Percentiles rank a stretch among this genome's conserved stretches.
Conservation (phyloP, 2,329 filamentous ascomycete genomes). For the Paraphoma chrysanthemicola region DNA sequence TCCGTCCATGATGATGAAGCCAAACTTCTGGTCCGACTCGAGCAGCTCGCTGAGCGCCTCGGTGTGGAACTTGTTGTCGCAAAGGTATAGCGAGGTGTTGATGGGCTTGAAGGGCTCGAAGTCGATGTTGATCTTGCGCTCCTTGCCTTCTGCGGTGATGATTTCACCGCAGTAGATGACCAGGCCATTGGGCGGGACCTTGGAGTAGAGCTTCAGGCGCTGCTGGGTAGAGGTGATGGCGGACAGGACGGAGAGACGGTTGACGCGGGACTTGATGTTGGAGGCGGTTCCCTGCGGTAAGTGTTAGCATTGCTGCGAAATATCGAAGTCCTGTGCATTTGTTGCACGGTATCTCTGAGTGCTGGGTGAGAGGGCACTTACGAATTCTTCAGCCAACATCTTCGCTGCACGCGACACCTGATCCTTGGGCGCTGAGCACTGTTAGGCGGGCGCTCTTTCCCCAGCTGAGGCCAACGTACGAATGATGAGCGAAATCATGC, state of each 20-base stretch:
- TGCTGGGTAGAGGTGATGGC: slow-evolving; percentile 99
- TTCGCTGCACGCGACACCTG: slow-evolving; percentile 95
- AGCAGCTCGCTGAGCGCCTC: slow-evolving; percentile 96
- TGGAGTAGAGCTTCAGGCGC: slow-evolving; percentile 98
- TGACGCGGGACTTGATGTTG: slow-evolving; percentile 99
- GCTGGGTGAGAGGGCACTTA: slow-evolving; percentile 56
- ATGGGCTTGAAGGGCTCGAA: slow-evolving; percentile 99
- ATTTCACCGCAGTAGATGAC: slow-evolving; percentile 99
- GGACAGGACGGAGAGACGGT: slow-evolving; percentile 95
- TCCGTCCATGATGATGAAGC: slow-evolving; percentile 99
- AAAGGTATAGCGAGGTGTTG: slow-evolving; percentile 98
- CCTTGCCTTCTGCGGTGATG: slow-evolving; percentile 96
- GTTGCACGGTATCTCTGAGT: not conserved
- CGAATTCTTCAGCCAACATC: slow-evolving; percentile 99
- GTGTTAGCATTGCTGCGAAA: slow-evolving; percentile 13
- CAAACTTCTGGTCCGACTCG: slow-evolving; percentile 98
- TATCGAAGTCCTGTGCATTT: not conserved
- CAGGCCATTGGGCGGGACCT: slow-evolving; percentile 95
- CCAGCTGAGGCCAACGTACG: slow-evolving; percentile 64
- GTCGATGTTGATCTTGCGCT: slow-evolving; percentile 99
- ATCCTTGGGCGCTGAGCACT: slow-evolving; percentile 83
- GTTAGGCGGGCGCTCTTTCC: slow-evolving; percentile 25
- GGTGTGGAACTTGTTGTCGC: slow-evolving; percentile 99
- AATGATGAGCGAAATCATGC: slow-evolving; percentile 99
- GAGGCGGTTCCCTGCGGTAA: slow-evolving; percentile 85